Percentiles rank a stretch among this genome's conserved stretches.
These are phyloP conservation scores for Pseudogymnoascus sp. DNA, from an alignment of 2,329 filamentous ascomycete species.

Conservation along the genomic window DNA sequence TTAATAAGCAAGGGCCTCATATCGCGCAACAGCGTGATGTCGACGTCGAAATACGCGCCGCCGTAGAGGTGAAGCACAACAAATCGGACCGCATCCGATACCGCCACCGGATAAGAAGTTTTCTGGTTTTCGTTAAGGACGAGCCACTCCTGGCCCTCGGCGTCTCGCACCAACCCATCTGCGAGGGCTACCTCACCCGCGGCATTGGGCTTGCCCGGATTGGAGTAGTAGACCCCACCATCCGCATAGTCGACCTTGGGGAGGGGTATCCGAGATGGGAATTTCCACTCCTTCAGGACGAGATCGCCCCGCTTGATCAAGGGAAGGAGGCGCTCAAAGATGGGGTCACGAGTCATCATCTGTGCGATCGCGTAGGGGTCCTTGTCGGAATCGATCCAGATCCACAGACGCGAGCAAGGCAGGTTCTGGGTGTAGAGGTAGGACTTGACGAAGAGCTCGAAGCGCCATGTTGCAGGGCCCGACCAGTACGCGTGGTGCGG, in stretches of 20 bases:
- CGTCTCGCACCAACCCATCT: slow-evolving; percentile 43
- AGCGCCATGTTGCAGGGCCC: slow-evolving; percentile 46
- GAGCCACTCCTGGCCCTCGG: slow-evolving; percentile 42
- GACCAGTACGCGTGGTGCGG: slow-evolving; percentile 50
- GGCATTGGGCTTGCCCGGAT: slow-evolving; percentile 33
- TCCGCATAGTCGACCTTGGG: slow-evolving; percentile 41
- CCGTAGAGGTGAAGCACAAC: slow-evolving; percentile 46
- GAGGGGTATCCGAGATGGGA: slow-evolving; percentile 43
- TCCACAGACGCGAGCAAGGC: slow-evolving; percentile 42
- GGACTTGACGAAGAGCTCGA: slow-evolving; percentile 47
- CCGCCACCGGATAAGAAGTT: slow-evolving; percentile 49
- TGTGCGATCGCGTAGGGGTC: slow-evolving; percentile 41
- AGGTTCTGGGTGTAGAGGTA: slow-evolving; percentile 49
- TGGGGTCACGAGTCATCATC: slow-evolving; percentile 42
- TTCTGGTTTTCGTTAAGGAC: slow-evolving; percentile 45
- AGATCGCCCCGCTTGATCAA: slow-evolving; percentile 46
- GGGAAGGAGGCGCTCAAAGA: slow-evolving; percentile 44
- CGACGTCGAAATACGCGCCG: slow-evolving; percentile 48
- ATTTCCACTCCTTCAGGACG: slow-evolving; percentile 43
- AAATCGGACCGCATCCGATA: slow-evolving; percentile 47
- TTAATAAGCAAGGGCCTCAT: slow-evolving; percentile 45
- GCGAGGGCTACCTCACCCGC: slow-evolving; percentile 34
- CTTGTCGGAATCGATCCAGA: slow-evolving; percentile 46
- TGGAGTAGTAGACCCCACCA: slow-evolving; percentile 41
- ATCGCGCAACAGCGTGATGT: slow-evolving; percentile 45